Base-by-base conservation (phyloP, 257 asterid species). In the Solanum sparsipilum region DNA sequence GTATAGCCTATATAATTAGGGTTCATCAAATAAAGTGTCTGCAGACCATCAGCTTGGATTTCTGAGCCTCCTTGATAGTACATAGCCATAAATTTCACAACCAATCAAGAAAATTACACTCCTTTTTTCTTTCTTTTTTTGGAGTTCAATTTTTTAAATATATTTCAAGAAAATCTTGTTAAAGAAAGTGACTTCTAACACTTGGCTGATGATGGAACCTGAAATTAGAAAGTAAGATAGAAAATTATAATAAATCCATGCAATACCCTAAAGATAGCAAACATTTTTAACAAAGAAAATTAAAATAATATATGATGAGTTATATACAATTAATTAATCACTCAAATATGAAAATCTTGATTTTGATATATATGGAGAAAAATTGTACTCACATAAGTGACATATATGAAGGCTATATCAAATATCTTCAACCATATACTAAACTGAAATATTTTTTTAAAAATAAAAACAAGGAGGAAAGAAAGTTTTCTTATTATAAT, bases 21-120 rank as follows among this genome's bases (percentile, higher is more conserved):
- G 95, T 95, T 95, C 96, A 95, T 93, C 48, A 93, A 94, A 90
- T 92, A 92, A 35, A 95, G 95, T 52, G 97, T 94, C 60, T 94
- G 98, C 86, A 95, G 90, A 10, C 93, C 94, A 89, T 95, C 98
- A 12, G 87, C 89, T 89, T 95, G 95, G 88, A 93, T 91, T 91
- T 93, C 95, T 38, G 95, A 90, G 88, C 93, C 90, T 5, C 95
- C 95, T 86, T 91, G 96, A 88, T 91, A 93, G 93, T 93, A 94
- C 94, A 92, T 94, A 10, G 92, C 94, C 88, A 86, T 86, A 20
- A 68, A 79, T 72, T 58, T 63, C 52, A 76, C 27, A 65, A 38
- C 60, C 86, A 72, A 84, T 23, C 67, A 88, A 88, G 36, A 35
- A 79, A 88, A 71, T 27, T 56, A 52, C 10, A 6, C 7, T 21